Base-by-base conservation (phyloP, 2,329 filamentous ascomycete genomes). In the Trichoderma sp. region DNA sequence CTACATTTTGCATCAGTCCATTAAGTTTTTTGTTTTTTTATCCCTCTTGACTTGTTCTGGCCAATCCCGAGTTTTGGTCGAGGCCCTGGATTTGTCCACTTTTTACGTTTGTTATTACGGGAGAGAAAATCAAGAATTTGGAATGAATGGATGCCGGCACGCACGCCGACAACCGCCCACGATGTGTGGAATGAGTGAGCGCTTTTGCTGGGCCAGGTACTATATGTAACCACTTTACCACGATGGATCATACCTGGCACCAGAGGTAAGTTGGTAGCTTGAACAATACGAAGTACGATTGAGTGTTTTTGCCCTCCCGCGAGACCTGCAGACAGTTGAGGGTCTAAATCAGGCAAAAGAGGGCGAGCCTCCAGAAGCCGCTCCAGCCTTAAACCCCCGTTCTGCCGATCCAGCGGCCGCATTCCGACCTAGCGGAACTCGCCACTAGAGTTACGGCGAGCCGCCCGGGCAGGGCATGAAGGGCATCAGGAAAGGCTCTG, bases 371-470 rank as follows among this genome's bases (percentile, higher is more conserved):
- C 47, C 6, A 53, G n/a, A 12, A 24, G 53, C 53, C 53, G 53
- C 11, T 30, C 53, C 26, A 28, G 53, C 53, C 15, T 28, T 18
- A 63, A 47, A 30, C 2, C 36, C 36, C 36, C 39, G 36, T 34
- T 12, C n/a, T 34, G 57, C 57, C 57, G 30, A 36, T 61, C 61
- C 51, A 58, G 66, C 66, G 39, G 39, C 66, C 56, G 39, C 39
- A 51, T 26, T 61, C 66, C 66, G 66, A 53, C n/a, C 15, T 26
- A 61, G 53, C 66, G 66, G 67, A 21, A 70, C 57, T 70, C 67
- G 67, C 67, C 57, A 67, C 64, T 32, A 66, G 14, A 47, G 56
- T 21, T 58, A 61, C 57, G 66, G 63, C 57, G 66, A 58, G 36
- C 66, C 66, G 56, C 57, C 56, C 36, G 30, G 64, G 18, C 39